Conservation (phyloP, 1,139 yeast species). For the Lodderomyces oxycetoniae region DNA sequence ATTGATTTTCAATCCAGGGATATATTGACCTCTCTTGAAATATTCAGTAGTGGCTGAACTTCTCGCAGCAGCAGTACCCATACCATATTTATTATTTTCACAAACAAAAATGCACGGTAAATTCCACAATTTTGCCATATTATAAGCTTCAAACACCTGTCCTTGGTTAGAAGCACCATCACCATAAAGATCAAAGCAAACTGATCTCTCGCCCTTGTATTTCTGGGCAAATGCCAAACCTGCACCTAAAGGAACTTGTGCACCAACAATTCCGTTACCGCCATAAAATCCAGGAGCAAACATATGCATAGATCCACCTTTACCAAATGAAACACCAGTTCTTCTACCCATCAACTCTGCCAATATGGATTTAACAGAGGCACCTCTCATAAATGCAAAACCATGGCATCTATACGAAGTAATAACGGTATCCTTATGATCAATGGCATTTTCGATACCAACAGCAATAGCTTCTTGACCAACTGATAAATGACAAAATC, state of each 20-base stretch:
- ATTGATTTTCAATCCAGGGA: conserved; percentile 96
- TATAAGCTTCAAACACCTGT: conserved; percentile 94
- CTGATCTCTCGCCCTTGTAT: conserved; percentile 76
- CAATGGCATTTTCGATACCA: conserved; percentile 94
- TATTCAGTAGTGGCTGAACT: conserved; percentile 95
- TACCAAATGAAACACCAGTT: conserved; percentile 92
- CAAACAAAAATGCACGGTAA: conserved; percentile 92
- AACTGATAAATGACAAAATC: conserved; percentile 97
- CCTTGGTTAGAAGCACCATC: conserved; percentile 99
- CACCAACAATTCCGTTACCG: conserved; percentile 99
- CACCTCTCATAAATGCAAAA: conserved; percentile 93
- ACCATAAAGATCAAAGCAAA: conserved; percentile 89
- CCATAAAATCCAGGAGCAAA: conserved; percentile 94
- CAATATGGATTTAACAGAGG: conserved; percentile 80
- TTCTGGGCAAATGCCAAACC: conserved; percentile 97
- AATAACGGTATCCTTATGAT: conserved; percentile 77
- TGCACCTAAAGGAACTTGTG: conserved; percentile 97
- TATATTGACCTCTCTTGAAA: conserved; percentile 98
- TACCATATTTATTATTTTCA: conserved; percentile 99
- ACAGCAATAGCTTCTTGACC: conserved; percentile 99
- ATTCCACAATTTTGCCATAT: conserved; percentile 99
- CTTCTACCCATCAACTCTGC: conserved; percentile 98
- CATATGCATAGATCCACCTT: conserved; percentile 99
- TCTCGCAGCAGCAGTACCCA: conserved; percentile 98
- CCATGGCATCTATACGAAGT: conserved; percentile 99